These are phyloP conservation scores for Aspergillus texensis DNA, from an alignment of 2,329 filamentous ascomycete genomes.

Conservation along the genomic window DNA sequence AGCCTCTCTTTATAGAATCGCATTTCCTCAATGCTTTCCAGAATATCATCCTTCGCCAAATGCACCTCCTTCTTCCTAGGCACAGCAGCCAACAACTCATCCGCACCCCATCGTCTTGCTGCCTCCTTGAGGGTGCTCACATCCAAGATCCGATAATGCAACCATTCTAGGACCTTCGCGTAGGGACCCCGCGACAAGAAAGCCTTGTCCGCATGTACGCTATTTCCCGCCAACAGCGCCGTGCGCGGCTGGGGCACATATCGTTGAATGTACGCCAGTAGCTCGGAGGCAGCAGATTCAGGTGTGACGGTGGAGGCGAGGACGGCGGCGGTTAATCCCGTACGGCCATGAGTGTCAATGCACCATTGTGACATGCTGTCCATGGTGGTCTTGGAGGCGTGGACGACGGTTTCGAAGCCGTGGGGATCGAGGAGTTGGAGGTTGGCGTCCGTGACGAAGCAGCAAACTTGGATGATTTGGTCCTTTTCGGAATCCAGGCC, in stretches of 20 bases:
- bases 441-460: slow-evolving; percentile 81
- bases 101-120: slow-evolving; percentile 74
- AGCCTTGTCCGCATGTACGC: slow-evolving; percentile 82
- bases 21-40: slow-evolving; percentile 94
- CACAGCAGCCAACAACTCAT: slow-evolving; percentile 61
- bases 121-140: slow-evolving; percentile 93
- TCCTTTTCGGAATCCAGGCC: slow-evolving; percentile 77
- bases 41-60: slow-evolving; percentile 82
- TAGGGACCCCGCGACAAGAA: slow-evolving; percentile 80
- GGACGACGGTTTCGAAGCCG: slow-evolving; percentile 80
- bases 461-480: slow-evolving; percentile 87
- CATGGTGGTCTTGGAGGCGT: slow-evolving; percentile 70
- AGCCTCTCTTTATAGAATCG: slow-evolving; percentile 75
- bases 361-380: slow-evolving; percentile 90
- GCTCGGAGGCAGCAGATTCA: slow-evolving; percentile 68
- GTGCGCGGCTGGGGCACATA: slow-evolving; percentile 67
- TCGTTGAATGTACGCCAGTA: slow-evolving; percentile 77
- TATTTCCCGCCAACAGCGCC: slow-evolving; percentile 86
- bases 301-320: slow-evolving; percentile 72
- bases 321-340: slow-evolving; percentile 79
- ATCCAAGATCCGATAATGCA: slow-evolving; percentile 90
- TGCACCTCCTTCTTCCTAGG: slow-evolving; percentile 77
- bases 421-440: slow-evolving; percentile 73
- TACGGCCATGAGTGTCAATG: slow-evolving; percentile 72
- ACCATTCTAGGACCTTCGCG: slow-evolving; percentile 68